phyloP scores from a whole-genome alignment of 768 basidiomycete species.

The Lactarius pseudohatsudake region DNA sequence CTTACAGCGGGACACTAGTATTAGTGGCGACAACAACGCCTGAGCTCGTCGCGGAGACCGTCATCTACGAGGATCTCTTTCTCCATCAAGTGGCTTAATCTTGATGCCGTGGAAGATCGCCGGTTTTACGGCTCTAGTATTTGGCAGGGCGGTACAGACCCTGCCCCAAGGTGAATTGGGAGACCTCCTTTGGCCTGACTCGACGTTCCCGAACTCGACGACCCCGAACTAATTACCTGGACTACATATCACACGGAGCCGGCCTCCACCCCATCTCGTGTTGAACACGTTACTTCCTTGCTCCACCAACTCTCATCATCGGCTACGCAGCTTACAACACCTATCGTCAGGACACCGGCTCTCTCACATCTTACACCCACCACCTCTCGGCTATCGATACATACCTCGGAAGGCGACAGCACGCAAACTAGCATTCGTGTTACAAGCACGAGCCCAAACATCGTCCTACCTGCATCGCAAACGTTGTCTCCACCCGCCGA shows the following conservation, averaged over 20 bases:
- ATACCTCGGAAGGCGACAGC: background rate
- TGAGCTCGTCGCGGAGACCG: background rate
- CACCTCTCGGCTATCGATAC: background rate
- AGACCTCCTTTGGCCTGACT: conserved; percentile 17
- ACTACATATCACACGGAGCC: conserved; percentile 23
- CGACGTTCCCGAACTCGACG: conserved; percentile 15
- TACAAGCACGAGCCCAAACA: conserved; percentile 5
- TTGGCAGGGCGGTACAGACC: conserved; percentile 11
- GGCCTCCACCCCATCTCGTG: conserved; percentile 20
- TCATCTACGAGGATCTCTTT: background rate
- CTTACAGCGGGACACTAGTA: background rate
- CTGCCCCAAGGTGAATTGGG: conserved; percentile 21
- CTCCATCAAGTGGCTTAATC: background rate
- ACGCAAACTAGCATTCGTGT: background rate
- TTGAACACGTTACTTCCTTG: conserved; percentile 4
- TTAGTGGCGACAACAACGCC: background rate
- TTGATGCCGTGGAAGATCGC: conserved; percentile 13
- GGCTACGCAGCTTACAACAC: background rate
- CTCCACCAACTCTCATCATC: conserved; percentile 11
- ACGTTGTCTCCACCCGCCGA: conserved; percentile 9
- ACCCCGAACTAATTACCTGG: conserved; percentile 2
- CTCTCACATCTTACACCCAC: background rate
- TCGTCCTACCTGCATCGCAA: background rate
- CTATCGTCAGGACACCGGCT: background rate
- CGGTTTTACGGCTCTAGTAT: conserved; percentile 2